Percentiles rank a stretch among this genome's conserved stretches.
Conservation (phyloP, 495 filamentous ascomycete genomes). For the Bombardia bombarda region DNA sequence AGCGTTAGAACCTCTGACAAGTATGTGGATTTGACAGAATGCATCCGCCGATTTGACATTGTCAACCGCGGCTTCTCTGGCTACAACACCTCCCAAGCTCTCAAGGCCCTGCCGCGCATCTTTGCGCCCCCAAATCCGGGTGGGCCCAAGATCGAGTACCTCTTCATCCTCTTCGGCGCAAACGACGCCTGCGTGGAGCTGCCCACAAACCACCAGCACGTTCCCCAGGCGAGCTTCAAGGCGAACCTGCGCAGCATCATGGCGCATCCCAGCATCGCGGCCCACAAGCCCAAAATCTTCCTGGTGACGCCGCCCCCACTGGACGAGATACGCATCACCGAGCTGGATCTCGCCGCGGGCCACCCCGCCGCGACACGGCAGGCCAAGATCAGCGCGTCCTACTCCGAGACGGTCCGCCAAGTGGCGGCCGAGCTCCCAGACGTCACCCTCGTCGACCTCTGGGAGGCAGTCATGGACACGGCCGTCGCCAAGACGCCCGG, state of each 20-base stretch:
- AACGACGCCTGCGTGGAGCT: conserved; percentile 70
- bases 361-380: conserved; percentile 47
- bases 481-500: conserved; percentile 36
- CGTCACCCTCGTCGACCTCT: conserved; percentile 66
- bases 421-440: conserved; percentile 52
- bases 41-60: conserved; percentile 37
- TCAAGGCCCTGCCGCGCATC: conserved; percentile 32
- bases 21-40: conserved; percentile 19
- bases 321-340: conserved; percentile 61
- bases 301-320: conserved; percentile 74
- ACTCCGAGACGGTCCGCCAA: conserved; percentile 61
- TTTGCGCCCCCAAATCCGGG: conserved; percentile 39
- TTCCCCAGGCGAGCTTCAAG: conserved; percentile 65
- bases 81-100: conserved; percentile 40
- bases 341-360: conserved; percentile 43
- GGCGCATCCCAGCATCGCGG: conserved; percentile 55
- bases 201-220: conserved; percentile 53
- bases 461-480: conserved; percentile 59
- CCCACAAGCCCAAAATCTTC: conserved; percentile 66
- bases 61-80: conserved; percentile 44
- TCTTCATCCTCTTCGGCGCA: conserved; percentile 77
- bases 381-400: conserved; percentile 55
- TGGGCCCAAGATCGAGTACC: conserved; percentile 46
- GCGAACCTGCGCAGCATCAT: conserved; percentile 63
- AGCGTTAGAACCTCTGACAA: too few relatives aligned